Base-by-base conservation (phyloP, 2,329 filamentous ascomycete species). In the Colletotrichum theobromicola region DNA sequence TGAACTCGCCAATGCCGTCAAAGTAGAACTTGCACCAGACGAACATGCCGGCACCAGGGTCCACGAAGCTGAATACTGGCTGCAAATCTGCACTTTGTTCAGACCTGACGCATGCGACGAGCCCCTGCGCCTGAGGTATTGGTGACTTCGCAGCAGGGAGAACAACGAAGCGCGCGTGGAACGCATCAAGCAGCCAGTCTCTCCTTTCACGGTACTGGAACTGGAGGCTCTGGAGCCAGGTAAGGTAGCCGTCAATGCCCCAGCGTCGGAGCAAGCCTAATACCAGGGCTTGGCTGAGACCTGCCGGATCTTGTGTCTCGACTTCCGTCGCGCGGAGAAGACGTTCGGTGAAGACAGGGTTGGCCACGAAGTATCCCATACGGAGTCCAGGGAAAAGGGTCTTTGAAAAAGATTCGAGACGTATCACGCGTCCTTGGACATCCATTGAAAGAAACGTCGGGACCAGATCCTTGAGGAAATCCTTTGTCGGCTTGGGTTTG, bases 181-280 rank as follows among this genome's bases (percentile, higher is more conserved):
- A 94, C 0, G 92, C 92, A 21, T 87, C 84, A 15, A 94, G 85
- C 68, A 95, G 89, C 66, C 88, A 88, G 80, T 95, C 88, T 63
- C 94, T 86, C 46, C 94, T 88, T 62, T 85, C 84, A 2, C 93
- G 94, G 82, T 95, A 95, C 80, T 93, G 88, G 81, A 91, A 84
- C 66, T 93, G 90, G 70, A 95, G 86, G 81, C 91, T 87, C 74
- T 94, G 90, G 66, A 95, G 85, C 94, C 94, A 95, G 81, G 93
- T 89, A 8, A 95, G 82, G 80, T 94, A 95, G n/a, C 93, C 93
- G 3, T 87, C 84, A 77, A 95, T 92, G 15, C 93, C 93, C 94
- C 94, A 95, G 76, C 90, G 88, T 79, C 94, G 92, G 7, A 81
- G 72, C 16, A 81, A 72, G 5, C 70, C 58, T 2, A 81, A 70